Base-by-base conservation (phyloP, 805 yeast genomes). In the Saccharomycopsis sp. region DNA sequence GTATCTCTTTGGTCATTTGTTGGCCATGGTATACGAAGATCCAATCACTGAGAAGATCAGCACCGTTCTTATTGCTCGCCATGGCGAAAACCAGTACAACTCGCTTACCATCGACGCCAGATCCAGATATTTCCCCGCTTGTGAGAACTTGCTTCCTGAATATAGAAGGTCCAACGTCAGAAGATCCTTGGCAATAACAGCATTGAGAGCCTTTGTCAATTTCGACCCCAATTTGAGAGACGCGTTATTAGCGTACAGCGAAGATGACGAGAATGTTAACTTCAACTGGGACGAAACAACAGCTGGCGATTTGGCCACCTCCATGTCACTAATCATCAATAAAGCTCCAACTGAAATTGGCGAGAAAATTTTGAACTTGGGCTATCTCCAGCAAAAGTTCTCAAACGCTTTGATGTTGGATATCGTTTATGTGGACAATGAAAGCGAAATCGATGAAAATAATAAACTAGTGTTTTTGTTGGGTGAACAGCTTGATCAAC, bases 401-500 rank as follows among this genome's bases (percentile, higher is more conserved):
- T 52, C 77, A 21, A 57, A 67, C 10, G 73, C 89, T 0, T 58
- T 71, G 2, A 63, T 79, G 16, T 57, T 87, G 10, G 97, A 89
- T 58, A 80, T 85, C 3, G 68, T 88, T 1, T 88, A 88, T 56
- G 73, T 71, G 42, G 71, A 74, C 46, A 57, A 66, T 9, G 70
- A 67, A 38, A 54, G 52, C 2, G 65, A 69, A 2, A 68, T 75
- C 18, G 84, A 81, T 34, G 63, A 70, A 12, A 89, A 88, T 58
- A 87, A 88, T 53, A 74, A 68, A 43, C 57, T 89, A 16, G 96
- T 87, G 0, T 80, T 69, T 46, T 57, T 80, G 26, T 60, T 89
- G 4, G 97, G 97, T 1, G 79, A 78, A 31, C 96, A 88, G 57
- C 61, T 85, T 31, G 96, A 88, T 49, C 89, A 81, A 51, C 60